phyloP scores from a whole-genome alignment of 2,329 filamentous ascomycete genomes.

The Thermochaetoides dissita region DNA sequence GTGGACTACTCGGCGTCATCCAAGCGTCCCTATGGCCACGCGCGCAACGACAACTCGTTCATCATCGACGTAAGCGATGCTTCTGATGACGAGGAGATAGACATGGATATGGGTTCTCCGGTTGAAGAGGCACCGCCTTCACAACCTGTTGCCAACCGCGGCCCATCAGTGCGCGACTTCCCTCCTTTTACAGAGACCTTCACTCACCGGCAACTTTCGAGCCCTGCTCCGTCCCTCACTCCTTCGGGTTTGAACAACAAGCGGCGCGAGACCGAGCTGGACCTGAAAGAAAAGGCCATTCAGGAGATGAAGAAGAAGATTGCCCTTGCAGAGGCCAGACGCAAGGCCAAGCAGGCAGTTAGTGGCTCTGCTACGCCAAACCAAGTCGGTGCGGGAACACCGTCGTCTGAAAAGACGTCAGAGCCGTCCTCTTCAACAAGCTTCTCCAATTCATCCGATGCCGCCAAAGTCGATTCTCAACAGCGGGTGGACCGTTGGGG shows the following conservation, averaged over 20 bases:
- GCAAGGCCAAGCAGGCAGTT: constrained; percentile 26
- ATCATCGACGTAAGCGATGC: constrained; percentile 77
- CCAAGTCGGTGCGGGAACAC: constrained; percentile 4
- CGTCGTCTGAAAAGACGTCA: constrained; percentile 19
- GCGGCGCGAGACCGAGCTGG: constrained; percentile 27
- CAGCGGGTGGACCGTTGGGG: constrained; percentile 16
- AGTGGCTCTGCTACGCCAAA: constrained; percentile 19
- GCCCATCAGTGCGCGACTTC: constrained; percentile 29
- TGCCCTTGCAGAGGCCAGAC: constrained; percentile 43
- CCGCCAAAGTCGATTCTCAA: not conserved
- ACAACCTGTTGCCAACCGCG: constrained; percentile 19
- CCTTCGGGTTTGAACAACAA: constrained; percentile 23
- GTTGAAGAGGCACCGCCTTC: constrained; percentile 26
- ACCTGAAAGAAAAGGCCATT: constrained; percentile 42
- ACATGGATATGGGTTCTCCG: constrained; percentile 52
- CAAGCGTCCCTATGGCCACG: constrained; percentile 51
- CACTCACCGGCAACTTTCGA: constrained; percentile 26
- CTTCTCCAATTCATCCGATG: constrained; percentile 16
- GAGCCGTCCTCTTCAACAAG: constrained; percentile 8
- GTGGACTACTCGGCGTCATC: constrained; percentile 36
- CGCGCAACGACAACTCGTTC: constrained; percentile 45
- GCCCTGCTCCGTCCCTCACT: constrained; percentile 26
- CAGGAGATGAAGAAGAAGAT: constrained; percentile 46
- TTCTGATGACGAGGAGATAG: constrained; percentile 46
- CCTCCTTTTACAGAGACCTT: constrained; percentile 27